Conservation (phyloP, 83 land plant species). For the Thuja plicata region DNA sequence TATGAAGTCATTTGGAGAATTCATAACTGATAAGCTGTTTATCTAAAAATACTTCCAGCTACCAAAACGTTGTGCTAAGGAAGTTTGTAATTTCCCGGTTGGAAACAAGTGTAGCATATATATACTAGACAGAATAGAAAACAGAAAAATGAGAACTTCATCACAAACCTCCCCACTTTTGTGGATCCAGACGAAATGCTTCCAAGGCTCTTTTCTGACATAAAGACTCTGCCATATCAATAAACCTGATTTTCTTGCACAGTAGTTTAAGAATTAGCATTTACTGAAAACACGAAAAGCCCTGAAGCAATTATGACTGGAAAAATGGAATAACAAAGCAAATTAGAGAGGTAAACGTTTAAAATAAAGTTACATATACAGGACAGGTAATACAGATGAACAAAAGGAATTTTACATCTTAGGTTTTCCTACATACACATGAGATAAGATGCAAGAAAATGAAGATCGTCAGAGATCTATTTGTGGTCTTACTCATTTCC, state of each 20-base stretch:
- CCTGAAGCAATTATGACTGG: background rate
- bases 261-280: background rate
- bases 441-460: background rate
- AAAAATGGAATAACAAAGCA: background rate
- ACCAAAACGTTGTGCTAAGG: background rate
- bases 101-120: background rate
- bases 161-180: constrained; percentile 58
- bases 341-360: background rate
- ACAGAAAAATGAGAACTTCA: background rate
- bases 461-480: background rate
- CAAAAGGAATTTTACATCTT: background rate
- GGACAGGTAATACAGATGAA: background rate
- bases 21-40: background rate
- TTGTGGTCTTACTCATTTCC: constrained; percentile 73
- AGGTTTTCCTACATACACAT: background rate
- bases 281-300: background rate
- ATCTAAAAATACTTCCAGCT: background rate
- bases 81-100: background rate
- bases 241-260: constrained; percentile 46
- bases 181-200: constrained; percentile 72
- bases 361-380: background rate
- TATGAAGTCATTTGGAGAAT: background rate
- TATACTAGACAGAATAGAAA: background rate
- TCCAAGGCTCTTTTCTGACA: constrained; percentile 86
- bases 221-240: constrained; percentile 84